A percentile compares a stretch with the other conserved stretches of the same genome.
phyloP scores from a whole-genome alignment of 202 grass and related monocot species.

The Bolboschoenoplectus hybrid region DNA sequence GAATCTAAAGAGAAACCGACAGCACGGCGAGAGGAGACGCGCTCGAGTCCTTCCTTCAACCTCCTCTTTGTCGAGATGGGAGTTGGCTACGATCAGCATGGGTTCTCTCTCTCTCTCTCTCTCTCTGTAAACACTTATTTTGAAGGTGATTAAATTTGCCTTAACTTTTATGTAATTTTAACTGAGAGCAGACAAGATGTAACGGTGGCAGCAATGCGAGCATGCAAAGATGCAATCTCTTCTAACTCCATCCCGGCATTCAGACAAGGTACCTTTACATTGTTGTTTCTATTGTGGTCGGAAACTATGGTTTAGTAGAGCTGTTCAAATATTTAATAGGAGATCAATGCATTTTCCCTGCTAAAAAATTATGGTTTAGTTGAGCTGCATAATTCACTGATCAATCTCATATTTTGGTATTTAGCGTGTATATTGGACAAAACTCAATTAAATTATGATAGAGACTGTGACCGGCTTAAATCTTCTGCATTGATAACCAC shows the following conservation, averaged over 20 bases:
- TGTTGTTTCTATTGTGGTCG: neutral
- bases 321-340: neutral
- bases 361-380: neutral
- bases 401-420: neutral
- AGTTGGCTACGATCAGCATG: constrained; percentile 96
- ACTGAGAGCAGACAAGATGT: constrained; percentile 64
- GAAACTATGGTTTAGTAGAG: neutral
- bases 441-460: neutral
- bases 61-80: constrained; percentile 99
- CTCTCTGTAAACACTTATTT: neutral
- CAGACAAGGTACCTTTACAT: constrained; percentile 53
- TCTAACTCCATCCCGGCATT: constrained; percentile 98
- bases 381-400: neutral
- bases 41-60: constrained; percentile 46
- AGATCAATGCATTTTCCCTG: neutral
- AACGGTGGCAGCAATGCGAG: constrained; percentile 75
- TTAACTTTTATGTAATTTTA: neutral
- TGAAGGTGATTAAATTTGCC: constrained; percentile 1
- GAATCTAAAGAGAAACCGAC: constrained; percentile 23
- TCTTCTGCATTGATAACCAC: neutral
- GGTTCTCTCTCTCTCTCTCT: constrained; percentile 38
- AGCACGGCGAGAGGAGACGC: neutral
- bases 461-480: neutral
- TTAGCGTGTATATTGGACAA: neutral
- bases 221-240: constrained; percentile 90